Percentiles rank a stretch among this genome's conserved stretches.
Evolutionary conservation across 2,329 filamentous ascomycete species (phyloP).

Genomic region (Clarireedia homoeocarpa): DNA sequence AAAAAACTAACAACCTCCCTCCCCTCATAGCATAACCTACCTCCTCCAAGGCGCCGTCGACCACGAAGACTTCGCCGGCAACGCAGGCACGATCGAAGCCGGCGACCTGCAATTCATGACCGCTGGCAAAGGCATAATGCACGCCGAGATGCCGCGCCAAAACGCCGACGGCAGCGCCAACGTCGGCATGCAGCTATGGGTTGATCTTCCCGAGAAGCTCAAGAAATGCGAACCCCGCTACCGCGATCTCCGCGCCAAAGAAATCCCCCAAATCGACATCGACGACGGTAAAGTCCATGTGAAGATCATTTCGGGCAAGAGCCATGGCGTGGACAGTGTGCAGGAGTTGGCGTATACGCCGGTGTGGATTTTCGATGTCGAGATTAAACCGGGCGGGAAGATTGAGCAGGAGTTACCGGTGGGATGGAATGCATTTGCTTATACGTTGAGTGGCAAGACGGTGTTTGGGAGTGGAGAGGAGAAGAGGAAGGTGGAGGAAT

Average conservation of each 20-base stretch:
- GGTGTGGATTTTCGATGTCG: conserved; percentile 89
- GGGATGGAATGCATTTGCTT: conserved; percentile 87
- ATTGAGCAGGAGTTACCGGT: conserved; percentile 67
- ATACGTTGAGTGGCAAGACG: conserved; percentile 68
- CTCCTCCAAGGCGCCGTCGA: conserved; percentile 78
- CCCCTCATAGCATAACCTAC: conserved; percentile 60
- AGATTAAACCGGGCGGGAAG: conserved; percentile 68
- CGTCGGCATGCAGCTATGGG: conserved; percentile 90
- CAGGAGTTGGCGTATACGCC: conserved; percentile 92
- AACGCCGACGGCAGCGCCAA: conserved; percentile 70
- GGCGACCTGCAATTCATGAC: conserved; percentile 99
- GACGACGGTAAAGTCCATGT: conserved; percentile 69
- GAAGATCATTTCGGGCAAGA: conserved; percentile 85
- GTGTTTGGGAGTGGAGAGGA: conserved; percentile 48
- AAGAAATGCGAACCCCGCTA: conserved; percentile 91
- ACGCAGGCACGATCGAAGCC: conserved; percentile 71
- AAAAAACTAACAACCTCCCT: neutral
- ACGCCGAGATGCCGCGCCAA: conserved; percentile 87
- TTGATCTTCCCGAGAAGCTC: conserved; percentile 73
- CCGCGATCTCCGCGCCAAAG: conserved; percentile 68
- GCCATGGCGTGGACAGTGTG: conserved; percentile 76
- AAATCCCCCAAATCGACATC: conserved; percentile 68
- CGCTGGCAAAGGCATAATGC: conserved; percentile 82
- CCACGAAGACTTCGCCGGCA: conserved; percentile 86
- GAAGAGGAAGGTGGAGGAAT: conserved; percentile 53